Percentiles rank a stretch among this genome's conserved stretches.
Evolutionary conservation across 2,329 filamentous ascomycete species (phyloP).

Genomic region (Xylaria sp.): DNA sequence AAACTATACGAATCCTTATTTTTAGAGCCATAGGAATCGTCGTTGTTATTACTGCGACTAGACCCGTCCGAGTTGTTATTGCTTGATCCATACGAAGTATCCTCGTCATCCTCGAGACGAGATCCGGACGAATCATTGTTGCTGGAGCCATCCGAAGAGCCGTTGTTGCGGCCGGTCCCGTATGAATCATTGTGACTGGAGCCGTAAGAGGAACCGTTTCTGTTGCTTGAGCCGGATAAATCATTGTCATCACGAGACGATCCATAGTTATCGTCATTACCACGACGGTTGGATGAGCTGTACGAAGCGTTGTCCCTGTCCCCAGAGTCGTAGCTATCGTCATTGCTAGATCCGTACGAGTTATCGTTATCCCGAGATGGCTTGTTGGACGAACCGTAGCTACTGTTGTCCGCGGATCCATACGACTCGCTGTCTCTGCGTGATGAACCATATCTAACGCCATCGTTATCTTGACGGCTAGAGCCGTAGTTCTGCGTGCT

Average conservation of each 20-base stretch:
- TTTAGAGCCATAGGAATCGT: neutral
- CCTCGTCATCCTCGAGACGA: no score
- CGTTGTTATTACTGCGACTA: slow-evolving; percentile 23
- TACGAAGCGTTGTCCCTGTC: slow-evolving; percentile 28
- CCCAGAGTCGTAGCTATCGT: slow-evolving; percentile 22
- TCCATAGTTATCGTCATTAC: slow-evolving; percentile 3
- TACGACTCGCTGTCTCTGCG: slow-evolving; percentile 16
- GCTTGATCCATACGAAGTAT: slow-evolving; percentile 11
- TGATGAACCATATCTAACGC: slow-evolving; percentile 29
- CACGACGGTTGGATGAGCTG: slow-evolving; percentile 14
- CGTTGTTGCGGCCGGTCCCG: no score
- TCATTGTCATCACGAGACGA: slow-evolving; percentile 11
- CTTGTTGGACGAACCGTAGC: slow-evolving; percentile 9
- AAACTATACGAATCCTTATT: slow-evolving; percentile 25
- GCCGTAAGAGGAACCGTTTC: neutral
- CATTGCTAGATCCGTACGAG: slow-evolving; percentile 17
- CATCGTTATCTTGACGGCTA: slow-evolving; percentile 19
- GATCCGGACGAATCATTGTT: no score
- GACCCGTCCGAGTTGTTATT: slow-evolving; percentile 19
- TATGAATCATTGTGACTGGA: neutral
- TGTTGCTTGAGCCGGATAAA: neutral
- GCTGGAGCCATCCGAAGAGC: neutral
- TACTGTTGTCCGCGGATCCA: slow-evolving; percentile 16
- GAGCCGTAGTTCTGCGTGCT: slow-evolving; percentile 32
- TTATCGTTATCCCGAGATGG: slow-evolving; percentile 20